Evolutionary conservation across 192 early-diverging fungal species (phyloP).

Genomic region (Coemansia sp.): DNA sequence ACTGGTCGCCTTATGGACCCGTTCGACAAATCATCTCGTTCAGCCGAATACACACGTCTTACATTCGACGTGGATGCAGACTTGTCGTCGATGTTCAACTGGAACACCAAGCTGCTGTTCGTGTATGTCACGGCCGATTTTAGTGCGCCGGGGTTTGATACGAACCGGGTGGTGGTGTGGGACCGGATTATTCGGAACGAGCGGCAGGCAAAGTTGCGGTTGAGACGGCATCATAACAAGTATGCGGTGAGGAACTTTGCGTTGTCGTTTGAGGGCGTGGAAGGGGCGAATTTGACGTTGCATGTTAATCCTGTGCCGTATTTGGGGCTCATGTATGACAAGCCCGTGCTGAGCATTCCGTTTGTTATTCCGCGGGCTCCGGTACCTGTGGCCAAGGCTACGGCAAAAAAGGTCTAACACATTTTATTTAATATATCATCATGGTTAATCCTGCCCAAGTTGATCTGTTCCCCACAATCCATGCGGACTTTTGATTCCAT

Average conservation of each 20-base stretch:
- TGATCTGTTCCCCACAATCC: no score
- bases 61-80: slow-evolving; percentile 55
- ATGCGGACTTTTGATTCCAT: not conserved
- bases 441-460: no score
- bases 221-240: slow-evolving; percentile 55
- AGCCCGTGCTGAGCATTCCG: slow-evolving; percentile 33
- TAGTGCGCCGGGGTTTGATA: slow-evolving; percentile 20
- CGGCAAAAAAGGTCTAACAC: not conserved
- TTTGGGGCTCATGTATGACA: slow-evolving; percentile 54
- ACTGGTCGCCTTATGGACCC: slow-evolving; percentile 44
- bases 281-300: slow-evolving; percentile 46
- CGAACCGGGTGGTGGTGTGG: slow-evolving; percentile 50
- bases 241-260: slow-evolving; percentile 46
- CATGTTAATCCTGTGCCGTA: slow-evolving; percentile 53
- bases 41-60: slow-evolving; percentile 45
- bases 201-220: slow-evolving; percentile 42
- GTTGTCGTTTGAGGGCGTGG: slow-evolving; percentile 35
- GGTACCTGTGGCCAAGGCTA: slow-evolving; percentile 4
- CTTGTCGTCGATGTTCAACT: slow-evolving; percentile 53
- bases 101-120: slow-evolving; percentile 55
- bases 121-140: slow-evolving; percentile 50
- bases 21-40: slow-evolving; percentile 34
- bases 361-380: slow-evolving; percentile 30
- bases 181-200: slow-evolving; percentile 44
- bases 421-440: not conserved